phyloP scores from a whole-genome alignment of 768 basidiomycete genomes.

The Fibroporia radiculosa region DNA sequence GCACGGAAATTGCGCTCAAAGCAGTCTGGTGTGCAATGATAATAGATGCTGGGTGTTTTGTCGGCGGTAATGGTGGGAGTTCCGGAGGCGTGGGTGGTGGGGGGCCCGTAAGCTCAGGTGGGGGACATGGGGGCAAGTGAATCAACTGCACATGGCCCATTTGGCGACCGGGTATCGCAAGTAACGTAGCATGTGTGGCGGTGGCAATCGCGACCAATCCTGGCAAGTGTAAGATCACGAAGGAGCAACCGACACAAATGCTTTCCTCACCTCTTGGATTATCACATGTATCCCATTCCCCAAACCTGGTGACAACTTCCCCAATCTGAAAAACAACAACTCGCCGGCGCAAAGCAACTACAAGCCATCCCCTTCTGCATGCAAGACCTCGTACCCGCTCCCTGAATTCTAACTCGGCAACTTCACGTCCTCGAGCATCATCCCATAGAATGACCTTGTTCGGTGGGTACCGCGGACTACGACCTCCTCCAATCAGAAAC shows the following conservation, averaged over 20 bases:
- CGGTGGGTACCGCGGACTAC: slow-evolving; percentile 82
- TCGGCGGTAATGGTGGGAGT: slow-evolving; percentile 45
- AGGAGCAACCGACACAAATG: neutral
- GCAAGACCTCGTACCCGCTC: slow-evolving; percentile 76
- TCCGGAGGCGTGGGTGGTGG: slow-evolving; percentile 43
- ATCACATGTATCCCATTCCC: slow-evolving; percentile 83
- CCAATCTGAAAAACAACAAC: slow-evolving; percentile 74
- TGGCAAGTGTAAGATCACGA: slow-evolving; percentile 21
- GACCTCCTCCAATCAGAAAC: slow-evolving; percentile 82
- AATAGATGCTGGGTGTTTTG: slow-evolving; percentile 67
- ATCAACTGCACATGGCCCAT: slow-evolving; percentile 84
- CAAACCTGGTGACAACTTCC: slow-evolving; percentile 51
- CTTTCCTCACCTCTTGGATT: slow-evolving; percentile 63
- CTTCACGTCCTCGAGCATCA: slow-evolving; percentile 65
- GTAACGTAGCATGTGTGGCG: slow-evolving; percentile 67
- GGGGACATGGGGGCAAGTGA: slow-evolving; percentile 73
- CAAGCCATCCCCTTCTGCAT: slow-evolving; percentile 78
- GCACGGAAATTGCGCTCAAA: slow-evolving; percentile 69
- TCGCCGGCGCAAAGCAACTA: slow-evolving; percentile 69
- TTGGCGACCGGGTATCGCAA: slow-evolving; percentile 80
- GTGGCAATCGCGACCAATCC: slow-evolving; percentile 80
- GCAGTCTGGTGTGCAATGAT: slow-evolving; percentile 79
- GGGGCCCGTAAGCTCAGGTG: slow-evolving; percentile 48
- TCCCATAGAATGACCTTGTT: slow-evolving; percentile 93
- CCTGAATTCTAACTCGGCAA: slow-evolving; percentile 85